Conservation (phyloP, 345 rosid species). For the Pistacia vera region DNA sequence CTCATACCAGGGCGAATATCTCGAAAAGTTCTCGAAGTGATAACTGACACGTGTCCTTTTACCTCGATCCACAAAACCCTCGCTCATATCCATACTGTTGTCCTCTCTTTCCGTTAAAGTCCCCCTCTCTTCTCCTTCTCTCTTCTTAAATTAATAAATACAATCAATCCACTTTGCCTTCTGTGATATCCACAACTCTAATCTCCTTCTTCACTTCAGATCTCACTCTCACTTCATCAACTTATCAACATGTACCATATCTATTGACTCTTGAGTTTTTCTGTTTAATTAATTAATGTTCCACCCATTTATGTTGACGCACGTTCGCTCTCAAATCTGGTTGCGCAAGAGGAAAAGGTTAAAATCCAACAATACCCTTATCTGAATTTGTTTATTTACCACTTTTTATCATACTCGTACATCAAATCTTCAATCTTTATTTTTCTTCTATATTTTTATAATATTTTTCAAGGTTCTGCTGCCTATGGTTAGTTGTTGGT, state of each 20-base stretch:
- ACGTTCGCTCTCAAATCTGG: conserved; percentile 47
- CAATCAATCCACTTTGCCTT: conserved; percentile 32
- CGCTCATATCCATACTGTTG: conserved; percentile 27
- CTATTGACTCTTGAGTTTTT: not conserved
- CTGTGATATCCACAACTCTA: not conserved
- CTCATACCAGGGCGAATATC: conserved; percentile 1
- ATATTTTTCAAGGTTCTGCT: not conserved
- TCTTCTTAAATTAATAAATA: not conserved
- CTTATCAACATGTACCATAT: conserved; percentile 16
- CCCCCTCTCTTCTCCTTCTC: not conserved
- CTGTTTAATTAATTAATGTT: conserved; percentile 20
- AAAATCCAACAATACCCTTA: conserved; percentile 4
- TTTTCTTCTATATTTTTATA: not conserved
- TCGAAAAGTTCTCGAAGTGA: conserved; percentile 3
- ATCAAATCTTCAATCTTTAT: not conserved
- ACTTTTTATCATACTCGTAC: not conserved
- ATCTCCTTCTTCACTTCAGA: not conserved
- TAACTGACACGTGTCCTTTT: conserved; percentile 35
- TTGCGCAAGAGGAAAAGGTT: conserved; percentile 35
- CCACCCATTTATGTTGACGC: conserved; percentile 35
- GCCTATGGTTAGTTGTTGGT: not conserved
- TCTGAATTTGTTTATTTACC: not conserved
- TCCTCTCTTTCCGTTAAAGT: conserved; percentile 19
- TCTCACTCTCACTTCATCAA: not conserved
- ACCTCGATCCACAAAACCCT: conserved; percentile 30